Evolutionary conservation across 768 basidiomycete genomes (phyloP).

Genomic region (Arthromyces matolae): DNA sequence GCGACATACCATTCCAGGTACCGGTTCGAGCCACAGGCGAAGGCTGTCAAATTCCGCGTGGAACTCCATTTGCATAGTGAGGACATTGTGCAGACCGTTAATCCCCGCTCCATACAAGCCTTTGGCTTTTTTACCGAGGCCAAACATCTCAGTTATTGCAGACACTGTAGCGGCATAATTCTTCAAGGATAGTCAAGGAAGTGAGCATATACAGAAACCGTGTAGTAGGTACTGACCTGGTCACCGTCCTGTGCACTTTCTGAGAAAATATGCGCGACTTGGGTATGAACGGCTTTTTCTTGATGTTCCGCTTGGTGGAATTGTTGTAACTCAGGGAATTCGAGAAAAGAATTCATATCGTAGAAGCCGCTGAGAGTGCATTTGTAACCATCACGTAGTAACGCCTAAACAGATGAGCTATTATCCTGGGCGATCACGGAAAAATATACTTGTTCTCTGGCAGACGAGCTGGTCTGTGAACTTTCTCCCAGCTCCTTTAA

Average conservation of each 20-base stretch:
- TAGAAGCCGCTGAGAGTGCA: conserved; percentile 29
- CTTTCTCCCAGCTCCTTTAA: conserved; percentile 1
- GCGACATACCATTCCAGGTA: too few relatives aligned
- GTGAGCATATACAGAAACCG: conserved; percentile 1
- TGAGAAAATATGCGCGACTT: conserved; percentile 27
- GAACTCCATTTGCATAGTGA: conserved; percentile 23
- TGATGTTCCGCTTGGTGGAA: conserved; percentile 1
- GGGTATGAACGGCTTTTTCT: conserved; percentile 9
- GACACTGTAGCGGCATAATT: conserved; percentile 23
- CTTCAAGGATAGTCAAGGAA: conserved; percentile 13
- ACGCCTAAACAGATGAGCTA: conserved; percentile 21
- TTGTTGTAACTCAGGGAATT: conserved; percentile 12
- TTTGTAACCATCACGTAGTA: too few relatives aligned
- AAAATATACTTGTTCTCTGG: conserved; percentile 8
- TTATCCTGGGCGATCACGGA: neutral
- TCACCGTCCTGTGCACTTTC: conserved; percentile 17
- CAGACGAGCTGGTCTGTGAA: conserved; percentile 4
- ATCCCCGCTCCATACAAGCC: conserved; percentile 27
- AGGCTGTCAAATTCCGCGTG: conserved; percentile 25
- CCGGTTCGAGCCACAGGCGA: conserved; percentile 28
- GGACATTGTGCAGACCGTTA: conserved; percentile 29
- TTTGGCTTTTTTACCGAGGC: conserved; percentile 17
- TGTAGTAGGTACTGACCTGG: conserved; percentile 19
- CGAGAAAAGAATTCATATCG: conserved; percentile 14
- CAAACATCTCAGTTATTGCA: conserved; percentile 26